Base-by-base conservation (phyloP, 768 basidiomycete genomes). In the Cyclocybe aegerita region DNA sequence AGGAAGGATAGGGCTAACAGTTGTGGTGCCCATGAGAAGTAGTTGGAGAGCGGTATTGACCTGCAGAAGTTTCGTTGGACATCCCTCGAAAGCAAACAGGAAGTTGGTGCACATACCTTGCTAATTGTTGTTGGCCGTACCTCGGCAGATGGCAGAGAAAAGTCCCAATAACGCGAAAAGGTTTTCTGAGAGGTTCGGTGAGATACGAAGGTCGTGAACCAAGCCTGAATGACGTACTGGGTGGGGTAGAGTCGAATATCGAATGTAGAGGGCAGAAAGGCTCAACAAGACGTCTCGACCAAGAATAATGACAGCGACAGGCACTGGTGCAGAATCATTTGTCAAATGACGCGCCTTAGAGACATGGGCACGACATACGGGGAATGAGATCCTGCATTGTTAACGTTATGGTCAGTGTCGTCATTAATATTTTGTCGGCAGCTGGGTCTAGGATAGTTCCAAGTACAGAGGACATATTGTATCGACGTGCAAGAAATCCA, bases 381-480 rank as follows among this genome's bases (percentile, higher is more conserved):
- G 96, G 96, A 15, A 99, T 73, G 57, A 96, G 73, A 15, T 82
- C 86, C 56, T 90, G 86, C 78, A 88, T 81, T 0, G 93, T 83
- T 53, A 99, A 71, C 0, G 93, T 88, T 41, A 94, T 72, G 0
- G 91, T 92, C 60, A 99, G 72, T 0, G 95, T 98, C 1, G 97
- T 96, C 88, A 99, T 89, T 38, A 99, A 72, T 9, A 83, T 77
- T 69, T 99, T 99, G 78, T 99, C 97, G 2, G 97, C 97, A 0
- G 96, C 93, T 9, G 97, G 97, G 66, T 99, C 97, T 9, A 99
- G 78, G 50, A 98, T 93, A 7, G 91, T 90, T 14, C 97, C 97
- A 14, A 98, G 76, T n/a, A 98, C 93, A 9, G 91, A 84, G 46
- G 80, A 80, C 88, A 91, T 92, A 23, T 88, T 85, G 73, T 78